These are phyloP conservation scores for Erodium texanum DNA, from an alignment of 441 rosid genomes.

Conservation along the genomic window DNA sequence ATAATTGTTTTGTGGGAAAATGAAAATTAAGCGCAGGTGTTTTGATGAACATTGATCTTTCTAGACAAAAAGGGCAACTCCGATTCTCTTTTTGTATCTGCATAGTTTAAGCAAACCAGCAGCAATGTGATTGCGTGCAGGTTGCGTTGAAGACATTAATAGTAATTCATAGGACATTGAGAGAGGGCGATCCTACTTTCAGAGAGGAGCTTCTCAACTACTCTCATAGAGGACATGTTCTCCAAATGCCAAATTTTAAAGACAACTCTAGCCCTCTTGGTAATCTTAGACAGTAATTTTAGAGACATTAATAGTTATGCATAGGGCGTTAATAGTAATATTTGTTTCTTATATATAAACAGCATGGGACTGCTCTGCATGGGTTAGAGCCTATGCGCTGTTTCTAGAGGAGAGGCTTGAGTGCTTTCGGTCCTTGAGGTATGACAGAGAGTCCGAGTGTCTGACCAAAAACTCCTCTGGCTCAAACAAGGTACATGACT, in stretches of 20 bases:
- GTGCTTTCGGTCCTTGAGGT: conserved; percentile 53
- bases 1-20: no score
- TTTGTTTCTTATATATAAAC: conserved; percentile 5
- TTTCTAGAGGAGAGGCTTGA: conserved; percentile 70
- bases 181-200: conserved; percentile 80
- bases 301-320: no score
- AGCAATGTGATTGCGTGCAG: conserved; percentile 24
- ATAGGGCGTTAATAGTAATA: no score
- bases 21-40: no score
- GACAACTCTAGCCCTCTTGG: conserved; percentile 70
- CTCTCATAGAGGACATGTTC: conserved; percentile 52
- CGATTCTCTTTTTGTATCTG: no score
- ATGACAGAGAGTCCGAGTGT: conserved; percentile 59
- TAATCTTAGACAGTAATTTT: no score
- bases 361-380: conserved; percentile 88
- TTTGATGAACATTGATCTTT: background rate
- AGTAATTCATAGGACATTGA: conserved; percentile 67
- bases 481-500: conserved; percentile 42
- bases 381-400: conserved; percentile 66
- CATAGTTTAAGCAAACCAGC: no score
- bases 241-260: conserved; percentile 66
- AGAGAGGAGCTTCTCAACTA: conserved; percentile 58
- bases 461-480: background rate
- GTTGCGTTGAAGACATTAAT: conserved; percentile 67
- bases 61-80: background rate